Percentiles rank a stretch among this genome's conserved stretches.
Conservation (phyloP, 75 land plant species). For the Cupressus sempervirens region DNA sequence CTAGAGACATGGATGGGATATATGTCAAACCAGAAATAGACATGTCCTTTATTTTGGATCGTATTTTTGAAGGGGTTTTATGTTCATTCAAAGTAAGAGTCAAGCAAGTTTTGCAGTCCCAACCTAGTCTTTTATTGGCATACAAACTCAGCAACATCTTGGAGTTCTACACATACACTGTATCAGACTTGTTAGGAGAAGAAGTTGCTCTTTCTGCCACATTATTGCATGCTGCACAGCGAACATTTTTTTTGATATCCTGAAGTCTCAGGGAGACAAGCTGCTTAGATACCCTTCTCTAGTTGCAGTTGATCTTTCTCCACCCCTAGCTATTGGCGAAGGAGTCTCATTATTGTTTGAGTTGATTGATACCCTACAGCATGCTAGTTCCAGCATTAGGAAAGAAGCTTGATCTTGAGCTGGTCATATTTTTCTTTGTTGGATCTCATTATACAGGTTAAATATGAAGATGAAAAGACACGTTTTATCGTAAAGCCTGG, state of each 20-base stretch:
- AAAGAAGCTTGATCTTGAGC: conserved; percentile 78
- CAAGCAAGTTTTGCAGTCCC: conserved; percentile 97
- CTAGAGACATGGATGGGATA: conserved; percentile 35
- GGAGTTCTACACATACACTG: conserved; percentile 87
- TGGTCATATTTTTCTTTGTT: conserved; percentile 76
- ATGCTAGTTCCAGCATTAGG: conserved; percentile 93
- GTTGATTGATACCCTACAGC: conserved; percentile 67
- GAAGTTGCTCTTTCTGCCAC: conserved; percentile 83
- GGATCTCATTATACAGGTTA: conserved; percentile 92
- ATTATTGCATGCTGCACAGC: conserved; percentile 70
- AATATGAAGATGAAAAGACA: too few relatives aligned
- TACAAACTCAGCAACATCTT: conserved; percentile 86
- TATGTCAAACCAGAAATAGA: conserved; percentile 54
- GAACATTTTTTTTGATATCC: conserved; percentile 86
- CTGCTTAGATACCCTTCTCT: conserved; percentile 76
- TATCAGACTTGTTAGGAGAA: conserved; percentile 83
- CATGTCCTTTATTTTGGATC: conserved; percentile 80
- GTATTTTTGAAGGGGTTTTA: conserved; percentile 97
- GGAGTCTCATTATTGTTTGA: conserved; percentile 77
- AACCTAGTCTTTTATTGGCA: conserved; percentile 75
- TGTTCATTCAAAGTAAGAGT: conserved; percentile 98
- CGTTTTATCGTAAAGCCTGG: too few relatives aligned
- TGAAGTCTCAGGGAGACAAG: conserved; percentile 86
- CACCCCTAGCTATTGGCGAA: conserved; percentile 93
- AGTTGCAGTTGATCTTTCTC: conserved; percentile 92